phyloP scores from a whole-genome alignment of 371 early-diverging fungal genomes.

The Parasitella parasitica region DNA sequence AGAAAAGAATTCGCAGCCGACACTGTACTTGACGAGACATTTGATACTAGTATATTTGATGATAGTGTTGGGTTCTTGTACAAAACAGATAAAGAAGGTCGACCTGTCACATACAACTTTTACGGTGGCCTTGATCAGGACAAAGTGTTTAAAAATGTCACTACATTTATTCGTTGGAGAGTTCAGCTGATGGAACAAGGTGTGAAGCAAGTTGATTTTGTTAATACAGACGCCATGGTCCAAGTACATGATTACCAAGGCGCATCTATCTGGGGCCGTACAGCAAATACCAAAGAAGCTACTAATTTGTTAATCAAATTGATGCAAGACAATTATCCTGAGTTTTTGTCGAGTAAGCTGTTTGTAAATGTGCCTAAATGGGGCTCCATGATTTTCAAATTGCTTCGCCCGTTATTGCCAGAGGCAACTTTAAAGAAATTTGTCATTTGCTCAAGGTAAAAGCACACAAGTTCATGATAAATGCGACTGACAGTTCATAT shows the following conservation, averaged over 20 bases:
- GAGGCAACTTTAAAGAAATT: slow-evolving; percentile 64
- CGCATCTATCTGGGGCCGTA: slow-evolving; percentile 51
- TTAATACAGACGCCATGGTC: slow-evolving; percentile 56
- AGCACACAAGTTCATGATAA: no score
- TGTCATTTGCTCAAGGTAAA: slow-evolving; percentile 52
- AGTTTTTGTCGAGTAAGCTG: slow-evolving; percentile 56
- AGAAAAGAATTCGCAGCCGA: slow-evolving; percentile 53
- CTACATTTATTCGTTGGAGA: slow-evolving; percentile 64
- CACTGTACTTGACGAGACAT: slow-evolving; percentile 47
- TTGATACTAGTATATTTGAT: slow-evolving; percentile 1
- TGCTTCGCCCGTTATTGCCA: slow-evolving; percentile 52
- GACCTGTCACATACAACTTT: slow-evolving; percentile 64
- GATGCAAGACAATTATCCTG: slow-evolving; percentile 67
- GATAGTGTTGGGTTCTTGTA: slow-evolving; percentile 48
- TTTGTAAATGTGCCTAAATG: slow-evolving; percentile 65
- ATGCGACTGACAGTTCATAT: no score
- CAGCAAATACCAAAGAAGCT: slow-evolving; percentile 51
- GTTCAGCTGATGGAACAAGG: slow-evolving; percentile 64
- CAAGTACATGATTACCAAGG: slow-evolving; percentile 67
- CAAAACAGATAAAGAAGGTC: slow-evolving; percentile 46
- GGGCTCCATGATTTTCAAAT: slow-evolving; percentile 60
- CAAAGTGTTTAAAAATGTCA: slow-evolving; percentile 54
- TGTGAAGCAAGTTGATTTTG: slow-evolving; percentile 51
- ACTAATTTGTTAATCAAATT: slow-evolving; percentile 54
- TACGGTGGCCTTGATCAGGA: slow-evolving; percentile 60